A percentile compares a stretch with the other conserved stretches of the same genome.
These are phyloP conservation scores for Colletotrichum tofieldiae DNA, from an alignment of 2,329 filamentous ascomycete species.

Conservation along the genomic window DNA sequence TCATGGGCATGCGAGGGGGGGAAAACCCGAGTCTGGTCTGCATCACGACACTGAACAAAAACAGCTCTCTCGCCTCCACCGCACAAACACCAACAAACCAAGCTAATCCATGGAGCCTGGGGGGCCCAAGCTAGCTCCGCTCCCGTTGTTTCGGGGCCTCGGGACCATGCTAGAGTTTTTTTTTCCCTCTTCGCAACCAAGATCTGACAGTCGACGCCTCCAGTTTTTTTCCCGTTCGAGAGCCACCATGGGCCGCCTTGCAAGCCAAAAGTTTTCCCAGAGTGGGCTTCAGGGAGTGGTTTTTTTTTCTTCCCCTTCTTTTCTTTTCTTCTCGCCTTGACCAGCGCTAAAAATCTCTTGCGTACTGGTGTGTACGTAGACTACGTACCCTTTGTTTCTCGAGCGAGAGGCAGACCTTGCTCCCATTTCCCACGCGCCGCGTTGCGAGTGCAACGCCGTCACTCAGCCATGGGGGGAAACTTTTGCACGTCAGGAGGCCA, in stretches of 20 bases:
- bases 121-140: slow-evolving; percentile 33
- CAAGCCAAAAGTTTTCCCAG: slow-evolving; percentile 31
- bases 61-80: background rate
- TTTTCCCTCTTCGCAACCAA: slow-evolving; percentile 25
- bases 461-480: slow-evolving; percentile 30
- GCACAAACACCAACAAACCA: slow-evolving; percentile 2
- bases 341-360: slow-evolving; percentile 8
- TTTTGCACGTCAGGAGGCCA: slow-evolving; percentile 41
- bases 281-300: slow-evolving; percentile 4
- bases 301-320: background rate
- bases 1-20: background rate
- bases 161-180: slow-evolving; percentile 36
- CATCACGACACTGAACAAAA: slow-evolving; percentile 15
- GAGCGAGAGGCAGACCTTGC: background rate
- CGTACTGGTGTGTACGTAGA: slow-evolving; percentile 20
- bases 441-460: slow-evolving; percentile 39
- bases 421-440: background rate
- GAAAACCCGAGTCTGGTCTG: slow-evolving; percentile 14
- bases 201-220: slow-evolving; percentile 26
- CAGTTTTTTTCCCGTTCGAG: slow-evolving; percentile 20
- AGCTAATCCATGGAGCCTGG: slow-evolving; percentile 9
- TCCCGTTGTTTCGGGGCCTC: slow-evolving; percentile 37
- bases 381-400: slow-evolving; percentile 27
- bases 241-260: slow-evolving; percentile 25
- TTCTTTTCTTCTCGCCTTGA: background rate